Conservation (phyloP, 2,329 filamentous ascomycete genomes). For the Thermoascus crustaceus region DNA sequence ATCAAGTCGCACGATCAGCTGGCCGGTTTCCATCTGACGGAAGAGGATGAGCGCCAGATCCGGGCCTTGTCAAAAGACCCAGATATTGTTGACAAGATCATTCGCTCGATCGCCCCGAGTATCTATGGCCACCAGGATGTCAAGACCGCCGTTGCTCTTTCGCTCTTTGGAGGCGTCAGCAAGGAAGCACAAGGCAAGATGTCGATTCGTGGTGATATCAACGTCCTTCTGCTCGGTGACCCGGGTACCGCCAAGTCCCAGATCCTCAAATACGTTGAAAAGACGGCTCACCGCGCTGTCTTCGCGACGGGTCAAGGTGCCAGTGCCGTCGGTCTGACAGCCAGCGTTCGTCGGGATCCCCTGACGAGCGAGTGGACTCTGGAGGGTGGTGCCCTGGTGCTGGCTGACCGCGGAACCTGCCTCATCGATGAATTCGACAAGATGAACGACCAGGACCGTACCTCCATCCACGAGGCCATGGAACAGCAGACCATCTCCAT, state of each 20-base stretch:
- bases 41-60: conserved; percentile 89
- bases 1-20: conserved; percentile 97
- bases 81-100: conserved; percentile 83
- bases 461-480: conserved; percentile 99
- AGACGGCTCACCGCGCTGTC: conserved; percentile 91
- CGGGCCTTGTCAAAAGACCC: conserved; percentile 81
- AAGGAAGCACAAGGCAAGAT: conserved; percentile 86
- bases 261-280: conserved; percentile 93
- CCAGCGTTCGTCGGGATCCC: conserved; percentile 89
- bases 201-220: conserved; percentile 93
- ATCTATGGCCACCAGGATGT: conserved; percentile 97
- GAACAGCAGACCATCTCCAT: conserved; percentile 99
- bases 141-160: conserved; percentile 92
- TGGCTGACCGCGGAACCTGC: conserved; percentile 90
- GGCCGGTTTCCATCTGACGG: conserved; percentile 88
- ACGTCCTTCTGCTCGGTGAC: conserved; percentile 90
- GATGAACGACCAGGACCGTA: conserved; percentile 98
- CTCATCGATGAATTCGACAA: conserved; percentile 99
- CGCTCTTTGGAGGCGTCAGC: conserved; percentile 87
- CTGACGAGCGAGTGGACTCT: conserved; percentile 96
- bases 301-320: conserved; percentile 97
- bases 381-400: conserved; percentile 88
- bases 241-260: conserved; percentile 98
- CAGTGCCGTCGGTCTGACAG: conserved; percentile 93
- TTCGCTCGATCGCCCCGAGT: conserved; percentile 88